Evolutionary conservation across 2,329 filamentous ascomycete genomes (phyloP).

Genomic region (Apiospora rasikravindrae): DNA sequence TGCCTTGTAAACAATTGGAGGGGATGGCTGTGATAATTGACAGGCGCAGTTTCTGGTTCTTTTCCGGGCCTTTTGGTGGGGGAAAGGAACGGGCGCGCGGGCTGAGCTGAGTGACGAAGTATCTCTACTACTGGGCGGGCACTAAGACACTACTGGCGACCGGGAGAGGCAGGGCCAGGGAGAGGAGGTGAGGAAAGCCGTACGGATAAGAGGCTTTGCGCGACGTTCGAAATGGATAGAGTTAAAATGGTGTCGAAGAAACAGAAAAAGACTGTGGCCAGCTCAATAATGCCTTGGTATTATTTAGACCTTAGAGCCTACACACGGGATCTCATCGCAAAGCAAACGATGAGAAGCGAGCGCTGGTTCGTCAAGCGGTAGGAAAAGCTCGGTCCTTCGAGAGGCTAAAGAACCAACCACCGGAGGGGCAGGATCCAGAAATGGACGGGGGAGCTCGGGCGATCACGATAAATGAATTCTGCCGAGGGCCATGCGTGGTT

Average conservation of each 20-base stretch:
- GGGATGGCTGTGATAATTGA: constrained; percentile 14
- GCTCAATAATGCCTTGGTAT: constrained; percentile 19
- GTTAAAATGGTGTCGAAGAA: constrained; percentile 10
- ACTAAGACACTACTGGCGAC: constrained; percentile 17
- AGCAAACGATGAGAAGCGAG: constrained; percentile 13
- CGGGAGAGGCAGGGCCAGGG: not conserved
- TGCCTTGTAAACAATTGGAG: not conserved
- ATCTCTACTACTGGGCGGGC: constrained; percentile 15
- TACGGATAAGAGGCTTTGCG: constrained; percentile 5
- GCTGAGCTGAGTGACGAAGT: constrained; percentile 19
- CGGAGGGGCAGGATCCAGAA: constrained; percentile 19
- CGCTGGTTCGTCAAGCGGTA: constrained; percentile 14
- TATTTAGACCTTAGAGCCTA: constrained; percentile 19
- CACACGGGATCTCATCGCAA: constrained; percentile 13
- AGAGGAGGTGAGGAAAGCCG: constrained; percentile 3
- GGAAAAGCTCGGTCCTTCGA: constrained; percentile 16
- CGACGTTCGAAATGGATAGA: constrained; percentile 13
- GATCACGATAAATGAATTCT: constrained; percentile 17
- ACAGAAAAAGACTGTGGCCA: not conserved
- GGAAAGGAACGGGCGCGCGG: constrained; percentile 16
- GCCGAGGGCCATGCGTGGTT: constrained; percentile 9
- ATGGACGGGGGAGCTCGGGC: constrained; percentile 18
- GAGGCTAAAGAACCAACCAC: constrained; percentile 19
- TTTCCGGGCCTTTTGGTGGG: constrained; percentile 14
- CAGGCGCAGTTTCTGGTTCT: not conserved